A percentile compares a stretch with the other conserved stretches of the same genome.
Conservation (phyloP, 2,329 filamentous ascomycete genomes). For the Trichophyton benhamiae region DNA sequence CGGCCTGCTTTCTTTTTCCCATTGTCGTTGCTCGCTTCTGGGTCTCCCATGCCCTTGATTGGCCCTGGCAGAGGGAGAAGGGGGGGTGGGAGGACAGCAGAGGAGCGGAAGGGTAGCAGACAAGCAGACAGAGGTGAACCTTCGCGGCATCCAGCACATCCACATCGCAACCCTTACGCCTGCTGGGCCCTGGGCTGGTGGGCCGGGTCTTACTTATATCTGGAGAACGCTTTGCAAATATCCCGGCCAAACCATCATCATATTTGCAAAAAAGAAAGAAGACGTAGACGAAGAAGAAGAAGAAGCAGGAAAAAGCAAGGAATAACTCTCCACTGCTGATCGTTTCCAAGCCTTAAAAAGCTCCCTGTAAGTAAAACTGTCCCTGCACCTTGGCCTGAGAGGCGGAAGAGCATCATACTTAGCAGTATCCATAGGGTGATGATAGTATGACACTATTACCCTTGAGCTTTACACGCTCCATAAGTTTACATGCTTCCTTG, state of each 20-base stretch:
- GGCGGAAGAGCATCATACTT: background rate
- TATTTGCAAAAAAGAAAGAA: background rate
- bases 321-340: conserved; percentile 2
- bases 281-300: background rate
- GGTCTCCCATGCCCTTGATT: background rate
- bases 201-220: background rate
- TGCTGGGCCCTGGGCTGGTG: background rate
- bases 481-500: background rate
- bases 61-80: background rate
- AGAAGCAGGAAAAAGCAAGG: background rate
- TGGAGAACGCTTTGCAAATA: background rate
- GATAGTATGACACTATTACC: too few species aligned
- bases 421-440: too few species aligned
- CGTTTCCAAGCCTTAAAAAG: conserved; percentile 3
- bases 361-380: conserved; percentile 2
- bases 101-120: too few species aligned
- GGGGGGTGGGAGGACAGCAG: too few species aligned
- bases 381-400: conserved; percentile 1
- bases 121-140: background rate
- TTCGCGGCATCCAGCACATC: conserved; percentile 3
- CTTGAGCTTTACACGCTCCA: background rate
- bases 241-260: background rate
- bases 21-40: background rate
- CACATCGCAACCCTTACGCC: background rate
- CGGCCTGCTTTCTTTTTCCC: background rate